Evolutionary conservation across 2,329 filamentous ascomycete genomes (phyloP), one percentile per base, ranked within the genome.

Genomic region (Scedosporium dehoogii): DNA sequence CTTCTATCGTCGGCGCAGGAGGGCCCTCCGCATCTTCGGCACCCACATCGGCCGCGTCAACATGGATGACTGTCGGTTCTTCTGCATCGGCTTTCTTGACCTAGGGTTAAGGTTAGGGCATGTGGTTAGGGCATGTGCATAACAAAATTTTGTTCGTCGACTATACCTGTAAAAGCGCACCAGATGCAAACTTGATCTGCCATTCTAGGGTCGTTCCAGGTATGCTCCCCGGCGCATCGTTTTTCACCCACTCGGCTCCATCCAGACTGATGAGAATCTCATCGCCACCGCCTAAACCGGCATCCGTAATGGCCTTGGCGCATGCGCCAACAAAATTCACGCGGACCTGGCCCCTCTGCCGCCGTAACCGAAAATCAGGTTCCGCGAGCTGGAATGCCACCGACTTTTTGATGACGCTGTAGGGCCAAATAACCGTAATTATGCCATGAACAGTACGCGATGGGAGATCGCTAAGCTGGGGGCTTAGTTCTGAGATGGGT

Each of bases 391-490:
- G 82, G 59, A 97, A 86, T 27, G 91, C 88, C 67, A 92, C 82
- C 46, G 86, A 86, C 61, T 83, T 84, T 33, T 83, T 88, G 27
- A 91, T 85, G 23, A 88, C 89, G 66, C 90, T 96, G 74, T 91
- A 97, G 0, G 93, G 93, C 92, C 93, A 97, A 63, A 91, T 86
- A 42, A 97, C 85, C 7, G 91, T 93, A 23, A 97, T 85, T 16
- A 89, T 79, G 46, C 90, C 92, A 63, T 84, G 81, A 38, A 96
- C 74, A 12, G 78, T 75, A 64, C 76, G 76, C 5, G 74, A 71
- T 2, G 69, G 63, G 25, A 73, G 71, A 12, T 79, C 71, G 14
- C 73, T 62, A 5, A 85, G 68, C 7, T 78, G 74, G 5, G 84
- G 83, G 41, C 68, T 71, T 41, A 88, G 76, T 64, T 83, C 75